A percentile compares a stretch with the other conserved stretches of the same genome.
These are phyloP conservation scores for Tuber magnatum DNA, from an alignment of 495 filamentous ascomycete genomes.

Conservation along the genomic window DNA sequence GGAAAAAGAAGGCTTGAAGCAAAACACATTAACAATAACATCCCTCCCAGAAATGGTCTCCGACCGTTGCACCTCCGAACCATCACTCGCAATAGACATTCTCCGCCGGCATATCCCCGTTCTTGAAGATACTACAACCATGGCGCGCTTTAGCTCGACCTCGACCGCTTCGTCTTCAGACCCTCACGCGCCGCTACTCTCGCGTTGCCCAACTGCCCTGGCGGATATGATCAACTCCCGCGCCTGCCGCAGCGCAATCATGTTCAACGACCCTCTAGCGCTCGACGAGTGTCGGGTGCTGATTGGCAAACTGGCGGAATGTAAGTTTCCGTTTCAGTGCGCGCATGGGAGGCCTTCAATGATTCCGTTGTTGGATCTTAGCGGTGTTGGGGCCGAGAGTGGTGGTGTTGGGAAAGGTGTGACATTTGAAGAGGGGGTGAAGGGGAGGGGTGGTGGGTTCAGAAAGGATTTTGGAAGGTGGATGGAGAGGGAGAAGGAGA, in stretches of 20 bases:
- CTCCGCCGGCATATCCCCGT: conserved; percentile 19
- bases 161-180: neutral
- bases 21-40: conserved; percentile 10
- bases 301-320: conserved; percentile 55
- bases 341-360: conserved; percentile 77
- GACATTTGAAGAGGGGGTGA: neutral
- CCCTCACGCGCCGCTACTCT: neutral
- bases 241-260: conserved; percentile 84
- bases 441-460: conserved; percentile 12
- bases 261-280: conserved; percentile 84
- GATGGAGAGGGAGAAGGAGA: conserved; percentile 13
- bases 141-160: neutral
- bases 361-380: conserved; percentile 58
- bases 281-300: conserved; percentile 59
- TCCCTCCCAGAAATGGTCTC: conserved; percentile 21
- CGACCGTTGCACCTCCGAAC: conserved; percentile 31
- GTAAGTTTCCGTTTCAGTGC: conserved; percentile 86
- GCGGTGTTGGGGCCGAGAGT: conserved; percentile 2
- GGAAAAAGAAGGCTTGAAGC: conserved; percentile 3
- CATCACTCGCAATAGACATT: conserved; percentile 29
- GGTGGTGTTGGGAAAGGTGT: conserved; percentile 14
- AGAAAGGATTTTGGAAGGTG: conserved; percentile 21
- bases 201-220: conserved; percentile 49
- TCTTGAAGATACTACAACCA: conserved; percentile 14
- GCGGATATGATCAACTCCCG: conserved; percentile 82